These are phyloP conservation scores for Asclepias syriaca DNA, from an alignment of 257 asterid genomes.

Conservation along the genomic window DNA sequence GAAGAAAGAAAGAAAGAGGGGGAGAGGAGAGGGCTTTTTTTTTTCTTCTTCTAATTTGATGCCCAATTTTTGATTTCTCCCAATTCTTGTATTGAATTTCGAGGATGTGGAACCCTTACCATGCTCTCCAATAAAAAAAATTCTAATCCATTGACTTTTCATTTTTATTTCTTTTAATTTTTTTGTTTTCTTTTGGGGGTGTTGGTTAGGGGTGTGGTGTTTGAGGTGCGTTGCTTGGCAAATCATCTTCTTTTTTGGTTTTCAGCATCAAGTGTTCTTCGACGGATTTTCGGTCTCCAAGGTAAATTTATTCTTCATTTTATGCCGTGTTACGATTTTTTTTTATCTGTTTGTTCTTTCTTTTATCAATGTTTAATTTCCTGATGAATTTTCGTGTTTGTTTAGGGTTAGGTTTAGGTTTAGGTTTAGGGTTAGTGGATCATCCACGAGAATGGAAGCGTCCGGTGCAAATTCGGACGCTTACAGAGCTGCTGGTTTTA, in stretches of 20 bases:
- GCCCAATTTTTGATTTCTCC: constrained; percentile 7
- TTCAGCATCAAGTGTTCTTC: constrained; percentile 19
- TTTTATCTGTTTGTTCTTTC: neutral
- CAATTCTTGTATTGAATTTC: neutral
- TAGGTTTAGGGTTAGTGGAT: constrained; percentile 50
- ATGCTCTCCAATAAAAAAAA: neutral
- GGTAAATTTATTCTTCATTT: constrained; percentile 21
- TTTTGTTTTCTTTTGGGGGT: neutral
- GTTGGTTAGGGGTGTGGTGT: neutral
- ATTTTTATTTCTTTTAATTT: neutral
- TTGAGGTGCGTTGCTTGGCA: neutral
- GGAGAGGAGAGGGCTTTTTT: too few species aligned
- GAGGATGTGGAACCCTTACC: too few species aligned
- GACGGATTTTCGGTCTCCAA: constrained; percentile 56
- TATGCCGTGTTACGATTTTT: neutral
- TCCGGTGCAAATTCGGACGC: constrained; percentile 70
- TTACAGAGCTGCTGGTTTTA: constrained; percentile 30
- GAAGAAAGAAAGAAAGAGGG: too few species aligned
- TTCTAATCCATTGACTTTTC: neutral
- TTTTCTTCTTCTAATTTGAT: neutral
- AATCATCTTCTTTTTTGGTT: neutral
- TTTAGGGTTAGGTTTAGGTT: constrained; percentile 42
- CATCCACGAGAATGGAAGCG: constrained; percentile 63
- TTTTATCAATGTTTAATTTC: neutral
- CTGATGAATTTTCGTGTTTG: neutral